Base-by-base conservation (phyloP, 2,329 filamentous ascomycete species). In the Xylariaceae sp. region DNA sequence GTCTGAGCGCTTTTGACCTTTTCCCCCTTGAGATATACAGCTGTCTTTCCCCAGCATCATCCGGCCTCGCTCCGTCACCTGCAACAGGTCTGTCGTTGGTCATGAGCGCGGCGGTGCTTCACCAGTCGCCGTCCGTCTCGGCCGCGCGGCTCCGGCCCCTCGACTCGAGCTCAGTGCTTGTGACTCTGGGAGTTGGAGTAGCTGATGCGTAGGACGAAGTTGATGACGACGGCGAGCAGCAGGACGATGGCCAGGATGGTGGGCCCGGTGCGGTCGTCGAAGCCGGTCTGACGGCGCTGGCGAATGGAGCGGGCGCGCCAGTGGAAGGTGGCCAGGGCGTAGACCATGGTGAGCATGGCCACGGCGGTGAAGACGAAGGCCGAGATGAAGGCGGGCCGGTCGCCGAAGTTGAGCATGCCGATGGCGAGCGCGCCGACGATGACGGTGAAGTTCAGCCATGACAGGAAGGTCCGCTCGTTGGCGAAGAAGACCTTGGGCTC, bases 401-500 rank as follows among this genome's bases (percentile, higher is more conserved):
- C 92, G 57, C 92, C 92, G 53, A 98, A 98, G 71, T 98, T 98
- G 54, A 98, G 80, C 58, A 98, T 88, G 50, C 92, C 92, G 50
- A 98, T 86, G 47, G 92, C 90, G 32, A 98, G 80, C 44, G 92
- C 92, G 55, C 92, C 92, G 42, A 98, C 83, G 63, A 98, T 90
- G 56, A 98, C 89, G 60, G 89, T 94, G 72, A 96, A 96, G 75
- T 98, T 98, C 56, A 98, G 85, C 92, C 92, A 98, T 64, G 88
- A 94, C 55, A 98, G 80, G 61, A 98, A 98, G 44, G 92, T 98
- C 44, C 92, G 87, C 68, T 98, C 92, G 72, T 98, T 98, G 66
- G 92, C 92, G 72, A 98, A 98, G 78, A 96, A 98, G 70, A 98
- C 92, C 67, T 98, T 98, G 53, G 92, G 92, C 65, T 98, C 92